Evolutionary conservation across 2,329 filamentous ascomycete genomes (phyloP).

Genomic region (Orbilia ellipsospora): DNA sequence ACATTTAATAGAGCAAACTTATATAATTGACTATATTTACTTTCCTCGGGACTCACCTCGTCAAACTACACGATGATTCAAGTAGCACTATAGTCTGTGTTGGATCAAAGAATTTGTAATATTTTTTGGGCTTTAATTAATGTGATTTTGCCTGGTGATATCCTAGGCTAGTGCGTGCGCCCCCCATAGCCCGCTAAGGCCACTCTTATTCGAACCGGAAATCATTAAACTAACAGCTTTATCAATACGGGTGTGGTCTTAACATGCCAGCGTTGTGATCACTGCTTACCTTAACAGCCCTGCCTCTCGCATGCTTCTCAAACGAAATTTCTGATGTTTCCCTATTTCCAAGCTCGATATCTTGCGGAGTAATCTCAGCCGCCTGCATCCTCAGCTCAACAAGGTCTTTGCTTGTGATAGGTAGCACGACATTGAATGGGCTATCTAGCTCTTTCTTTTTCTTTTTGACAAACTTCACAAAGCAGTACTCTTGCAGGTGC

Average conservation of each 20-base stretch:
- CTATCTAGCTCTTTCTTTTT: background rate
- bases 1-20: too few species aligned
- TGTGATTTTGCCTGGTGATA: too few species aligned
- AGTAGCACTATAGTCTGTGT: too few species aligned
- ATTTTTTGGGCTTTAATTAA: too few species aligned
- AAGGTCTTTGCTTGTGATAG: background rate
- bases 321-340: slow-evolving; percentile 29
- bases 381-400: slow-evolving; percentile 31
- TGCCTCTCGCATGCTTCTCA: slow-evolving; percentile 12
- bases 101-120: too few species aligned
- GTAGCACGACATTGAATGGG: background rate
- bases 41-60: too few species aligned
- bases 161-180: too few species aligned
- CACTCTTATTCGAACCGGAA: slow-evolving; percentile 17
- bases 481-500: slow-evolving; percentile 27
- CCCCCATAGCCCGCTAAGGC: too few species aligned
- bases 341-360: slow-evolving; percentile 23
- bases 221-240: slow-evolving; percentile 21
- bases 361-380: slow-evolving; percentile 5
- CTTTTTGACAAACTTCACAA: slow-evolving; percentile 20
- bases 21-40: too few species aligned
- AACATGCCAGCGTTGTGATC: background rate
- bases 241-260: background rate
- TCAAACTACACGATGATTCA: too few species aligned
- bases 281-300: slow-evolving; percentile 6